phyloP scores from a whole-genome alignment of 2,329 filamentous ascomycete species.

The Aspergillus persii region DNA sequence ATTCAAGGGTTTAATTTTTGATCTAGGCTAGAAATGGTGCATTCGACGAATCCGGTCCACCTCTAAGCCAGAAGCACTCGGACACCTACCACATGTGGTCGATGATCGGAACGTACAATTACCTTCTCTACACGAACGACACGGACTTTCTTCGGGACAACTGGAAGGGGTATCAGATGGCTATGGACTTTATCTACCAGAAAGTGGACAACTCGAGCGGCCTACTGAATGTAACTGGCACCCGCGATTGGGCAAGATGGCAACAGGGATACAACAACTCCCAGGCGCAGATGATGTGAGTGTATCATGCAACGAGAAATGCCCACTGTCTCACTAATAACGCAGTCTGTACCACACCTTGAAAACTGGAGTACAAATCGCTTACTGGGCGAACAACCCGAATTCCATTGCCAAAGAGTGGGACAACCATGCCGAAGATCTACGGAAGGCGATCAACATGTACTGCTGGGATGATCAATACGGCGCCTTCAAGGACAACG shows the following conservation, averaged over 20 bases:
- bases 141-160: conserved; percentile 46
- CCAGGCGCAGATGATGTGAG: conserved; percentile 52
- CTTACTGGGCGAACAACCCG: conserved; percentile 47
- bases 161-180: conserved; percentile 51
- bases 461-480: conserved; percentile 49
- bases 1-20: background rate
- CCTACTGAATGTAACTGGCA: conserved; percentile 51
- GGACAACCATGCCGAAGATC: conserved; percentile 34
- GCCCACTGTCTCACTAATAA: background rate
- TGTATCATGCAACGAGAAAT: background rate
- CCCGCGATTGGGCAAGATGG: conserved; percentile 53
- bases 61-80: conserved; percentile 32
- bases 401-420: conserved; percentile 39
- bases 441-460: conserved; percentile 47
- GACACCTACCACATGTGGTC: conserved; percentile 50
- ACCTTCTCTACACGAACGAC: conserved; percentile 57
- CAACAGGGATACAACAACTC: conserved; percentile 52
- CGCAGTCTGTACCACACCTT: conserved; percentile 53
- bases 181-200: conserved; percentile 46
- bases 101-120: conserved; percentile 59
- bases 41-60: conserved; percentile 37
- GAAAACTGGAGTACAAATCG: conserved; percentile 52
- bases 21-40: conserved; percentile 30
- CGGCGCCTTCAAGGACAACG: conserved; percentile 57
- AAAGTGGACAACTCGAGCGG: conserved; percentile 46